phyloP scores from a whole-genome alignment of 2,329 filamentous ascomycete genomes.

The Chaetomiaceae sp. region DNA sequence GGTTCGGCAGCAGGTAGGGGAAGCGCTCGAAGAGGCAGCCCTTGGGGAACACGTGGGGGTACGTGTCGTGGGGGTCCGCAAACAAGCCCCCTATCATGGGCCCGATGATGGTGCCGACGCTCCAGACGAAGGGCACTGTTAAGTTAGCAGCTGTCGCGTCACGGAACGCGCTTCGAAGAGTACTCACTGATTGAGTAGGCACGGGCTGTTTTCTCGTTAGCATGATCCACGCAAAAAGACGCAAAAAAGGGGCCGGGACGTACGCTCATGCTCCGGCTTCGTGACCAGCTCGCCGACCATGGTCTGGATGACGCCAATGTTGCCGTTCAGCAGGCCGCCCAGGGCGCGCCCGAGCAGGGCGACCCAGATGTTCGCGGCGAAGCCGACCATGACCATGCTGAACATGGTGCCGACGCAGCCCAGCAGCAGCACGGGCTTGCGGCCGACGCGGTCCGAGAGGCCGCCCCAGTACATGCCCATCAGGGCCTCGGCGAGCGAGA shows the following conservation, averaged over 20 bases:
- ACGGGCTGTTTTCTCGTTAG: conserved; percentile 49
- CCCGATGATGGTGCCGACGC: conserved; percentile 81
- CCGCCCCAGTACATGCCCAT: conserved; percentile 88
- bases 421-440: conserved; percentile 78
- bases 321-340: conserved; percentile 82
- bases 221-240: not conserved
- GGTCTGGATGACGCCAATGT: conserved; percentile 85
- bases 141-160: not conserved
- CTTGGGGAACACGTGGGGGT: conserved; percentile 63
- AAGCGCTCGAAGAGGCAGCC: conserved; percentile 69
- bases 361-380: conserved; percentile 78
- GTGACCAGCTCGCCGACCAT: conserved; percentile 88
- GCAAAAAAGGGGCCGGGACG: conserved; percentile 39
- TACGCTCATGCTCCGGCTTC: conserved; percentile 80
- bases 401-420: conserved; percentile 79
- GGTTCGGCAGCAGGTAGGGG: conserved; percentile 84
- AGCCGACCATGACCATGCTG: conserved; percentile 77
- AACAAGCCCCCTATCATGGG: conserved; percentile 85
- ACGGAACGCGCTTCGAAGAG: not conserved
- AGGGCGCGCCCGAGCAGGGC: conserved; percentile 71
- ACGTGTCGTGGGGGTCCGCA: conserved; percentile 70
- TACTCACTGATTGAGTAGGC: conserved; percentile 68
- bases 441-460: conserved; percentile 74
- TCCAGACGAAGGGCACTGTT: conserved; percentile 83
- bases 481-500: conserved; percentile 73